These are phyloP conservation scores for Camelina sativa DNA, from an alignment of 345 rosid species.

Conservation along the genomic window DNA sequence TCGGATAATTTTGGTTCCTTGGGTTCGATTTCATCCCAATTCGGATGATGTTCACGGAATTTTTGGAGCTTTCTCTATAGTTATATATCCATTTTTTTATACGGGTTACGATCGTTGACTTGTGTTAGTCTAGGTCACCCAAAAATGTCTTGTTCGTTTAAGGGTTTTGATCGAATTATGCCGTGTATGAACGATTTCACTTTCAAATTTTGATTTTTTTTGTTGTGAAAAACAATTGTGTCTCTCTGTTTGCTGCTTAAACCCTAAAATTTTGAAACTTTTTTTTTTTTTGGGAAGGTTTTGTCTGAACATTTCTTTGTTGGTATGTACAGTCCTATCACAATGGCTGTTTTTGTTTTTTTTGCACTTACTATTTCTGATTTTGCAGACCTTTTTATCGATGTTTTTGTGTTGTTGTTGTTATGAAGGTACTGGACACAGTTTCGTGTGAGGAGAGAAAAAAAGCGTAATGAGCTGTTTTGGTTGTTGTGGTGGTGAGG, in stretches of 20 bases:
- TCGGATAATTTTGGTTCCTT: neutral
- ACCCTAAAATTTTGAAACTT: slow-evolving; percentile 33
- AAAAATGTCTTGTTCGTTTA: neutral
- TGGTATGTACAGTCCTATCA: neutral
- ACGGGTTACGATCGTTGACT: slow-evolving; percentile 41
- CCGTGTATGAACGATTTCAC: neutral
- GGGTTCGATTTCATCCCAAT: slow-evolving; percentile 15
- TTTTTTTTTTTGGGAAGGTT: neutral
- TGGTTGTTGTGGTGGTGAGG: slow-evolving; percentile 67
- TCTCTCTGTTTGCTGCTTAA: slow-evolving; percentile 16
- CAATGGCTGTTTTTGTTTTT: too few relatives aligned
- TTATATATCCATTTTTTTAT: slow-evolving; percentile 20
- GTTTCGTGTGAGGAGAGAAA: slow-evolving; percentile 23
- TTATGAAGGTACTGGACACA: neutral
- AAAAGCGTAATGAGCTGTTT: slow-evolving; percentile 68
- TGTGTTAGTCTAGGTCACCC: slow-evolving; percentile 31
- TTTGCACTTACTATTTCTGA: too few relatives aligned
- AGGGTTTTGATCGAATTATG: slow-evolving; percentile 11
- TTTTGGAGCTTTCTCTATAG: slow-evolving; percentile 4
- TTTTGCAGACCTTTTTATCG: neutral
- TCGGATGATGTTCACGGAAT: neutral
- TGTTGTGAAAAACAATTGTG: neutral
- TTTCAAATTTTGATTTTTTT: neutral
- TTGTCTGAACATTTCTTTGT: slow-evolving; percentile 22
- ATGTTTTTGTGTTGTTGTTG: neutral